Evolutionary conservation across 768 basidiomycete genomes (phyloP).

Genomic region (Tricholoma furcatifolium): DNA sequence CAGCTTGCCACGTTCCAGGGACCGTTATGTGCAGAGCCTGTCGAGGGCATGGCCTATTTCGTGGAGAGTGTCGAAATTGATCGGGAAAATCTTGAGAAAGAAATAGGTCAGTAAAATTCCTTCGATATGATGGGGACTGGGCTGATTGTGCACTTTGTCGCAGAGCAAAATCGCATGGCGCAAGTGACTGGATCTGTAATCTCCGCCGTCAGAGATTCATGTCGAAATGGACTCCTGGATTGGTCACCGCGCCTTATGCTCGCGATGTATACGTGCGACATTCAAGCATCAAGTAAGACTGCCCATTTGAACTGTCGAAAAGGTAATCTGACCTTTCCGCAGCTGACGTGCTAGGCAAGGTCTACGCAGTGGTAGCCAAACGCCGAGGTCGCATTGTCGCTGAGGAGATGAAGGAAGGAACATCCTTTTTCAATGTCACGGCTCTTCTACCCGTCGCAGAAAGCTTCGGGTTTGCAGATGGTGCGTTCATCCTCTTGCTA

Average conservation of each 20-base stretch:
- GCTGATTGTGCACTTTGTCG: conserved; percentile 15
- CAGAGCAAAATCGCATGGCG: conserved; percentile 77
- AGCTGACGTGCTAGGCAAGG: conserved; percentile 98
- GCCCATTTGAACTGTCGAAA: conserved; percentile 1
- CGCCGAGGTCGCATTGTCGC: conserved; percentile 90
- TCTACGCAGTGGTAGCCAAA: conserved; percentile 92
- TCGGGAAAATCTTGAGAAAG: conserved; percentile 53
- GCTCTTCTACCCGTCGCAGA: conserved; percentile 94
- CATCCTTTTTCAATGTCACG: conserved; percentile 88
- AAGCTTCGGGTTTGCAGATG: conserved; percentile 96
- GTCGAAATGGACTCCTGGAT: conserved; percentile 85
- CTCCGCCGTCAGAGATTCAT: conserved; percentile 85
- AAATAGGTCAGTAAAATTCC: conserved; percentile 53
- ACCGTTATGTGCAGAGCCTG: conserved; percentile 92
- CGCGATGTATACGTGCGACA: conserved; percentile 99
- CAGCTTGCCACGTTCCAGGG: conserved; percentile 94
- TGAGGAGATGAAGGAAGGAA: conserved; percentile 99
- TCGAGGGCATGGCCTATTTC: conserved; percentile 91
- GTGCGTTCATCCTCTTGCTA: conserved; percentile 41
- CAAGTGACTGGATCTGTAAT: conserved; percentile 91
- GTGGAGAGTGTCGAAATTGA: conserved; percentile 76
- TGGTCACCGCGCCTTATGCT: conserved; percentile 98
- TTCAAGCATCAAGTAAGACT: conserved; percentile 90
- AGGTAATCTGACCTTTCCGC: conserved; percentile 26
- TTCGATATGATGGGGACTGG: conserved; percentile 1